Evolutionary conservation across 2,329 filamentous ascomycete genomes (phyloP).

Genomic region (Pestalotiopsis sp.): DNA sequence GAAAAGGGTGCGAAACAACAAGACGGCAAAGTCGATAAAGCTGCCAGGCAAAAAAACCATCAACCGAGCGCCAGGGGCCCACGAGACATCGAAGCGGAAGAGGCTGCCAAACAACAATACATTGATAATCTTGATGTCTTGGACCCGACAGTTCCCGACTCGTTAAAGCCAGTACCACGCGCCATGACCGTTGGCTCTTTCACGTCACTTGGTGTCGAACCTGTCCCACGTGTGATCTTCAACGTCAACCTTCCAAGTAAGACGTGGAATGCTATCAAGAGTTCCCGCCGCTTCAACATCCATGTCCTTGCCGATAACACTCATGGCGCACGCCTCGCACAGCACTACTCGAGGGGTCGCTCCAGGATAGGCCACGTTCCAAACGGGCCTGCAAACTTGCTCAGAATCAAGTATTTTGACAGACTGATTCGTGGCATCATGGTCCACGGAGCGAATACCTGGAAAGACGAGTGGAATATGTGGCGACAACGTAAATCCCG

Average conservation of each 20-base stretch:
- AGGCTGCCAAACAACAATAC: neutral
- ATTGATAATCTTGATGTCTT: no score
- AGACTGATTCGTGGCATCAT: neutral
- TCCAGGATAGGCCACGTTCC: neutral
- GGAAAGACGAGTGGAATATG: neutral
- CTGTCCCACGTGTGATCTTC: constrained; percentile 55
- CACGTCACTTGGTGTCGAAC: constrained; percentile 55
- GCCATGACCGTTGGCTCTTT: constrained; percentile 65
- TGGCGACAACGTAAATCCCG: neutral
- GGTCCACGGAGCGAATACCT: neutral
- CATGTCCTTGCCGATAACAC: constrained; percentile 53
- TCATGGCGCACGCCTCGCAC: constrained; percentile 50
- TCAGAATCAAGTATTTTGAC: neutral
- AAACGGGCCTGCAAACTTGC: neutral
- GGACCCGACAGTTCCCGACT: neutral
- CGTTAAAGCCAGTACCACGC: constrained; percentile 29
- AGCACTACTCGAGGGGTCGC: constrained; percentile 40
- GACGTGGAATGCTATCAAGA: constrained; percentile 52
- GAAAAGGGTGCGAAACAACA: no score
- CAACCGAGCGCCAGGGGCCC: neutral
- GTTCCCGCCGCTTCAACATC: constrained; percentile 51
- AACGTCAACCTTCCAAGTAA: constrained; percentile 59
- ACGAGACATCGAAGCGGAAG: neutral
- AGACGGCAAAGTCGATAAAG: no score
- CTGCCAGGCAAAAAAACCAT: no score